A percentile compares a stretch with the other conserved stretches of the same genome.
Conservation (phyloP, 441 rosid species). For the Syzygium malaccense region DNA sequence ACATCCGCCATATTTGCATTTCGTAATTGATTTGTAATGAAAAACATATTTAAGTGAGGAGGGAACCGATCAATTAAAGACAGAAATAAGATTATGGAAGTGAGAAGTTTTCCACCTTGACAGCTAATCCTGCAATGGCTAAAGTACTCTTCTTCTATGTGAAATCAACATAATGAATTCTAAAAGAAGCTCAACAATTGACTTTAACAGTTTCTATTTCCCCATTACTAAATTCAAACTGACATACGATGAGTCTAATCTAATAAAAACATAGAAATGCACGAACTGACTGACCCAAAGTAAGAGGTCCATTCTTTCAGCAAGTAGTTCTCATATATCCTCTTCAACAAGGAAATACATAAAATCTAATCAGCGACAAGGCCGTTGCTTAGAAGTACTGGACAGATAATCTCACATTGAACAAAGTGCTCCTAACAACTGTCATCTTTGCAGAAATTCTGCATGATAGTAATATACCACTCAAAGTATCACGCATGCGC, state of each 20-base stretch:
- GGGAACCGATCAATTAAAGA: not conserved
- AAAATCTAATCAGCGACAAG: not conserved
- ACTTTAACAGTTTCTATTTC: not conserved
- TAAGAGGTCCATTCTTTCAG: not conserved
- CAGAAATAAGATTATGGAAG: not conserved
- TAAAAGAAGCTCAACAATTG: not conserved
- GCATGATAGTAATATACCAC: not conserved
- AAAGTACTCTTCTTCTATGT: not conserved
- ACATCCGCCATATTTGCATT: not conserved
- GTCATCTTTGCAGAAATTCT: not conserved
- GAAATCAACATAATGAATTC: not conserved
- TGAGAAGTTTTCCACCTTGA: not conserved
- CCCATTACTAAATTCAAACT: not conserved
- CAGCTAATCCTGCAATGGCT: not conserved
- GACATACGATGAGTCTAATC: not conserved
- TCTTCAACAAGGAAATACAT: not conserved
- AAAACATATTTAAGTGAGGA: not conserved
- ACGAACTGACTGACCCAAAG: not conserved
- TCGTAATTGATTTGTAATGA: not conserved
- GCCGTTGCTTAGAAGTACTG: too few species aligned
- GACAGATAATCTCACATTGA: too few species aligned
- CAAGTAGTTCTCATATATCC: not conserved
- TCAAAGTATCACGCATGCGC: not conserved
- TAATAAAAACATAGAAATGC: not conserved
- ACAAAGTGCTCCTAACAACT: not conserved